These are phyloP conservation scores for Globisporangium spiculum DNA, from an alignment of 352 stramenopile genomes.

Conservation along the genomic window DNA sequence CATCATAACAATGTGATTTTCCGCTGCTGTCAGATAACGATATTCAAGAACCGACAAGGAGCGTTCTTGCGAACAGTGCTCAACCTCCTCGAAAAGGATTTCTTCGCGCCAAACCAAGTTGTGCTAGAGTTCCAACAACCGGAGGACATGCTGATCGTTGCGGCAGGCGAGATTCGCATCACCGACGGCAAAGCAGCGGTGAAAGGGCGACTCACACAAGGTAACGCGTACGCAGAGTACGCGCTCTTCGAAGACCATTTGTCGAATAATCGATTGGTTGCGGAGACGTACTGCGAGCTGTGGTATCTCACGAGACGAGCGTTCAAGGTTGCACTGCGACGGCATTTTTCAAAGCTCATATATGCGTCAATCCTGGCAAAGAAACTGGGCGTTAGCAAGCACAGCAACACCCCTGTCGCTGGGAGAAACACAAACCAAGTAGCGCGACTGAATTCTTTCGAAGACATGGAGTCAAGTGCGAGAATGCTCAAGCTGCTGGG, in stretches of 20 bases:
- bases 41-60: conserved; percentile 46
- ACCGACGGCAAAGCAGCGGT: conserved; percentile 17
- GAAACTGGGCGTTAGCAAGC: conserved; percentile 19
- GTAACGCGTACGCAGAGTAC: conserved; percentile 44
- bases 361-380: conserved; percentile 41
- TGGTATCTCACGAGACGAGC: conserved; percentile 35
- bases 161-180: conserved; percentile 39
- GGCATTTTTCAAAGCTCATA: conserved; percentile 58
- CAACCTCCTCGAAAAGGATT: conserved; percentile 38
- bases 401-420: not conserved
- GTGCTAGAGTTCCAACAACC: conserved; percentile 27
- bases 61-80: conserved; percentile 55
- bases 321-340: conserved; percentile 42
- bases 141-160: conserved; percentile 59
- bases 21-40: conserved; percentile 22
- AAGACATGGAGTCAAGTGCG: conserved; percentile 34
- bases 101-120: conserved; percentile 42
- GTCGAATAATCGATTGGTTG: conserved; percentile 28
- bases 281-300: conserved; percentile 49
- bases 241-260: conserved; percentile 43
- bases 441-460: conserved; percentile 26
- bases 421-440: not conserved
- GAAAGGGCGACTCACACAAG: conserved; percentile 26
- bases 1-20: not conserved
- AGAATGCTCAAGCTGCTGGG: conserved; percentile 30